Evolutionary conservation across 2,329 filamentous ascomycete species (phyloP), one percentile per base, ranked within the genome.

Genomic region (Aspergillus felis): DNA sequence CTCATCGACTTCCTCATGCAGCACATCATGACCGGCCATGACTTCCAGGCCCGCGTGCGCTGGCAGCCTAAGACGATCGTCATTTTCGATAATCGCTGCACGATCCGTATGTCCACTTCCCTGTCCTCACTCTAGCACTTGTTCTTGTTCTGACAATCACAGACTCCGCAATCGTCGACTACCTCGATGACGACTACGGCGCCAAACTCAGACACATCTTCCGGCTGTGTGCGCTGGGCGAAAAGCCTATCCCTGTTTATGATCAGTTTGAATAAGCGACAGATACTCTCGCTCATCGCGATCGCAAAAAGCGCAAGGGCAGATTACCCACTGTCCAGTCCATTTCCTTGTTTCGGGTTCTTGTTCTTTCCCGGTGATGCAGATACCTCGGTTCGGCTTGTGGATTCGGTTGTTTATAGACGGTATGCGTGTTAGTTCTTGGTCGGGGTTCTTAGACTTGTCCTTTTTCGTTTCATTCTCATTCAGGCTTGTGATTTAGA

Each of bases 111-210:
- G 77, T 38, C 20, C 28, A 7, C 24, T 5, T 22, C 10, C 22
- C 29, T 44, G 1, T 49, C 20, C 20, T 17, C 10, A 41, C 49
- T 25, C 25, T 50, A 32, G n/a, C n/a, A n/a, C n/a, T n/a, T n/a
- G n/a, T n/a, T n/a, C n/a, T n/a, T n/a, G n/a, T n/a, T n/a, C n/a
- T 35, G 29, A 61, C 65, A 63, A 66, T 60, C 25, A 27, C 57
- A 80, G 78, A 81, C 64, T 79, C 79, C 2, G 79, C 78, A 27
- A 79, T 80, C 46, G 78, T 81, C 4, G 79, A 81, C 63, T 81
- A 81, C 60, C 63, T 76, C 44, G 74, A 76, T 54, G 76, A 78
- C 35, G 79, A 81, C 49, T 72, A 74, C 46, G 73, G 74, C 49
- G 76, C 76, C 2, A 76, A 79, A 65, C 72, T 78, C 42, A 71